phyloP scores from a whole-genome alignment of 495 filamentous ascomycete species.

The Aspergillus bertholletiae region DNA sequence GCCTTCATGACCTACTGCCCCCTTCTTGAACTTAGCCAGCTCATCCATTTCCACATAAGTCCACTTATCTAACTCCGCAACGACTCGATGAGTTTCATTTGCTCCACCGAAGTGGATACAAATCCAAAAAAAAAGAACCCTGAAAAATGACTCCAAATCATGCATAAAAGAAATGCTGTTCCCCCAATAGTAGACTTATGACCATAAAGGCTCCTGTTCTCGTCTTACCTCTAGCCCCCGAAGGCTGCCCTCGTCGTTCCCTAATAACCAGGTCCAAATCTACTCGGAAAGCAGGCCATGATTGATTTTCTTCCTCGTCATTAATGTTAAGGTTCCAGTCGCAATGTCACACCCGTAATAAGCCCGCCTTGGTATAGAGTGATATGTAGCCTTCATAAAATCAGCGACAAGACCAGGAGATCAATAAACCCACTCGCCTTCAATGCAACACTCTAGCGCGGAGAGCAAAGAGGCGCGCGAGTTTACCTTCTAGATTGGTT shows the following conservation, averaged over 20 bases:
- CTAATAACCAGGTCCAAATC: constrained; percentile 28
- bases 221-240: constrained; percentile 23
- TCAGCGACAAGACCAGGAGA: too few species aligned
- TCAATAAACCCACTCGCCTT: constrained; percentile 11
- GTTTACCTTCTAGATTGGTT: constrained; percentile 39
- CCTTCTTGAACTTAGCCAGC: constrained; percentile 6
- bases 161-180: constrained; percentile 26
- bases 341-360: constrained; percentile 36
- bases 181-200: constrained; percentile 21
- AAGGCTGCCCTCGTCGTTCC: constrained; percentile 14
- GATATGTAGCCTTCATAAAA: constrained; percentile 28
- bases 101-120: constrained; percentile 36
- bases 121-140: constrained; percentile 49
- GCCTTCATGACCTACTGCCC: constrained; percentile 1
- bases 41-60: constrained; percentile 8
- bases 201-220: constrained; percentile 32
- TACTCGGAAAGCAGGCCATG: constrained; percentile 24
- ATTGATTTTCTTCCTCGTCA: constrained; percentile 27
- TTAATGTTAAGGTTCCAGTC: constrained; percentile 30
- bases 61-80: constrained; percentile 4
- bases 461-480: constrained; percentile 29
- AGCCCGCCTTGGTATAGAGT: constrained; percentile 8
- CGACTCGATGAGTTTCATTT: too few species aligned
- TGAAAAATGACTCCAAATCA: constrained; percentile 53
- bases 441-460: constrained; percentile 35